Conservation (phyloP, 2,329 filamentous ascomycete genomes). For the Fusarium anguioides region DNA sequence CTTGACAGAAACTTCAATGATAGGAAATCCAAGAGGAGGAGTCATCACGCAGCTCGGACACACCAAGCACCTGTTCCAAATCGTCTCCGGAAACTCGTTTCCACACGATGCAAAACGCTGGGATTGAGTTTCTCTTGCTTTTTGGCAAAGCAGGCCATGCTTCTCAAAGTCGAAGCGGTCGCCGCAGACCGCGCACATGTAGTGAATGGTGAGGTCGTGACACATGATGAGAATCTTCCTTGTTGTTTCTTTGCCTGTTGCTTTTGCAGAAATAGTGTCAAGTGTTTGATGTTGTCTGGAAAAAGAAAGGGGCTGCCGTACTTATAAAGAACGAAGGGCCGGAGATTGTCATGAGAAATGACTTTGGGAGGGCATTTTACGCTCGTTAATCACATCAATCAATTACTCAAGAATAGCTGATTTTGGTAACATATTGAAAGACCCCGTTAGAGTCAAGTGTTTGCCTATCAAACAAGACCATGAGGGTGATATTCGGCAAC, state of each 20-base stretch:
- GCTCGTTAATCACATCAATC: no score
- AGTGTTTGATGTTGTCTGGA: neutral
- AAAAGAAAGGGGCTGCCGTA: neutral
- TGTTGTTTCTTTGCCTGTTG: no score
- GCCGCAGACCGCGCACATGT: constrained; percentile 1
- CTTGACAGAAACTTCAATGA: neutral
- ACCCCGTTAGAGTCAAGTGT: no score
- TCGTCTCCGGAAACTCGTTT: neutral
- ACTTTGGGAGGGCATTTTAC: no score
- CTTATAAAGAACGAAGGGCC: neutral
- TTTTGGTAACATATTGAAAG: no score
- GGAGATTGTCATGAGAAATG: no score
- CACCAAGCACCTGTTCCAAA: neutral
- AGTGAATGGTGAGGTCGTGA: constrained; percentile 8
- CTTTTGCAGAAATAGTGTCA: fast-evolving
- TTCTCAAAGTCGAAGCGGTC: constrained; percentile 10
- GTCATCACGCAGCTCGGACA: neutral
- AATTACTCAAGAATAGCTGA: no score
- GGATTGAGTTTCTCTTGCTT: neutral
- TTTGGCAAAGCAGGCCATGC: neutral
- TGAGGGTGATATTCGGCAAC: no score
- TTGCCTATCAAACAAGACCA: no score
- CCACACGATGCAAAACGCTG: neutral
- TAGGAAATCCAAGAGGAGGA: neutral
- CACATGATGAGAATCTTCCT: neutral